Evolutionary conservation across 257 asterid genomes (phyloP).

Genomic region (Petrea volubilis): DNA sequence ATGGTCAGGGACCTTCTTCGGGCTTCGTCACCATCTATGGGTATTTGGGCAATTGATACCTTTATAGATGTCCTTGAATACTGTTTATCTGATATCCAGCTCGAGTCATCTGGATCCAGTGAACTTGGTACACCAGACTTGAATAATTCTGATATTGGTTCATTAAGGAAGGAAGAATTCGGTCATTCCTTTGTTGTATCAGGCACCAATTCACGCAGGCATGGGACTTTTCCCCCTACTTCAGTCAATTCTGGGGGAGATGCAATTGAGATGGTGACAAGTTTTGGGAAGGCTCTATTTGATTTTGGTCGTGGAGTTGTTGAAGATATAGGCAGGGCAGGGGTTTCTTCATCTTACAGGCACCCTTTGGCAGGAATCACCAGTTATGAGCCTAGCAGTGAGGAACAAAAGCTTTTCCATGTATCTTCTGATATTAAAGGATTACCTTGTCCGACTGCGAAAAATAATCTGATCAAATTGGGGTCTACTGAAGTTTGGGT

Average conservation of each 20-base stretch:
- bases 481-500: constrained; percentile 79
- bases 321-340: constrained; percentile 87
- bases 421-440: constrained; percentile 75
- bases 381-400: constrained; percentile 43
- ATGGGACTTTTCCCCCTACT: constrained; percentile 41
- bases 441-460: constrained; percentile 87
- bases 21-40: constrained; percentile 61
- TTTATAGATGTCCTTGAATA: constrained; percentile 89
- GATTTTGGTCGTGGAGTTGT: constrained; percentile 95
- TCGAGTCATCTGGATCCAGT: constrained; percentile 44
- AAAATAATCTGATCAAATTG: constrained; percentile 58
- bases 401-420: constrained; percentile 49
- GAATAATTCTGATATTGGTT: constrained; percentile 39
- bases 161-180: constrained; percentile 35
- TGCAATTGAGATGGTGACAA: constrained; percentile 91
- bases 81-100: constrained; percentile 84
- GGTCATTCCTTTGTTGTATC: constrained; percentile 39
- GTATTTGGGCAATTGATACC: constrained; percentile 70
- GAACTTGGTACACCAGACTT: constrained; percentile 32
- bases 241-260: constrained; percentile 81
- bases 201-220: constrained; percentile 43
- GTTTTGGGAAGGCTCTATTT: constrained; percentile 85
- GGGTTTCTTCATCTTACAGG: constrained; percentile 62
- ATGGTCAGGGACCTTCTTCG: constrained; percentile 95
- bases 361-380: constrained; percentile 40